Evolutionary conservation across 75 land plant species (phyloP), one percentile per base, ranked within the genome.

Genomic region (Pinus tabuliformis): DNA sequence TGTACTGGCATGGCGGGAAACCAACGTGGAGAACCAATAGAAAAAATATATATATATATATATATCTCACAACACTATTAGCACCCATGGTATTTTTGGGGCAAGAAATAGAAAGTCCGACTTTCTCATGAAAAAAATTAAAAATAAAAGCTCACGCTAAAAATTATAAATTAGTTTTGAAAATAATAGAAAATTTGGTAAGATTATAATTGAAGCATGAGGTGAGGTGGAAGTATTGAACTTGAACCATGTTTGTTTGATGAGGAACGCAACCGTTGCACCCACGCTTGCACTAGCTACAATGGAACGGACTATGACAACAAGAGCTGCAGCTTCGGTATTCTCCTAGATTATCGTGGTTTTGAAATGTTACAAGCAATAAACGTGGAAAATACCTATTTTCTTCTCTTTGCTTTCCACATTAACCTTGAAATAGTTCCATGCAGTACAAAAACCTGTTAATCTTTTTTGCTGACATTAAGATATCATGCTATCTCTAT

Each of bases 271-370:
- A 17, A 84, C 91, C 2, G 83, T 95, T 75, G 98, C 94, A 77
- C 99, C 99, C 64, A 97, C 99, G 17, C 87, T 97, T 86, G 99
- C 99, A 83, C 99, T 98, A 30, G 88, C 94, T 21, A 91, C 95
- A 57, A 89, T 88, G 62, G 99, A 95, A 62, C 86, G 99, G 57
- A 91, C 99, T 15, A 95, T 97, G 91, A 97, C 99, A 52, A 97
- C 99, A 65, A 86, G 99, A 82, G 87, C 99, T 85, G 99, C 98
- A 56, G 97, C 98, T 57, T 92, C 99, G 78, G 99, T 96, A 94
- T 58, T 61, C 52, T 49, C 37, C 77, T 76, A 76, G 9, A 75
- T 73, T 3, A 62, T 33, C 30, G 39, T 39, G 42, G 4, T 9
- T 42, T n/a, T 20, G 20, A 21, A 11, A 68, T 39, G 22, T 68